These are phyloP conservation scores for Ganoderma boninense DNA, from an alignment of 1,284 basidiomycete species.

Conservation along the genomic window DNA sequence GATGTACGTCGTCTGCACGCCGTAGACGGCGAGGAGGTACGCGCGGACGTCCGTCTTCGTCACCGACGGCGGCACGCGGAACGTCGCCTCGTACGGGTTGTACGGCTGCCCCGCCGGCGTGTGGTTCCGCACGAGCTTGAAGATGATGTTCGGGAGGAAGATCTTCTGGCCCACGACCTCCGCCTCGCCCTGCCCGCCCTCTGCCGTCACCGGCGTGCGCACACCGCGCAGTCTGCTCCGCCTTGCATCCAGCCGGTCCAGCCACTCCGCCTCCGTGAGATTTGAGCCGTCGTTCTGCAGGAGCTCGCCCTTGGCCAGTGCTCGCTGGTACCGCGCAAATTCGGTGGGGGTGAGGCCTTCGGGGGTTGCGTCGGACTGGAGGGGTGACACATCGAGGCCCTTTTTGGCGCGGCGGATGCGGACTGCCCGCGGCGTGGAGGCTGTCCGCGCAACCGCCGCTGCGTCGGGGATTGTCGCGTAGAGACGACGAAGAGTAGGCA, in stretches of 20 bases:
- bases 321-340: slow-evolving; percentile 64
- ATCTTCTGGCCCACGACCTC: slow-evolving; percentile 81
- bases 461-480: slow-evolving; percentile 59
- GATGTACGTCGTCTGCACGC: slow-evolving; percentile 90
- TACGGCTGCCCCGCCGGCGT: slow-evolving; percentile 83
- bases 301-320: slow-evolving; percentile 60
- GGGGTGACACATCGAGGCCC: slow-evolving; percentile 45
- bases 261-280: slow-evolving; percentile 63
- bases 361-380: slow-evolving; percentile 58
- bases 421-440: slow-evolving; percentile 75
- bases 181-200: slow-evolving; percentile 68
- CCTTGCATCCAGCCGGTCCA: slow-evolving; percentile 59
- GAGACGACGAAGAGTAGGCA: slow-evolving; percentile 48
- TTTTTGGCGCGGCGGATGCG: slow-evolving; percentile 70
- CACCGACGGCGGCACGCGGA: slow-evolving; percentile 85
- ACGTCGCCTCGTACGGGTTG: slow-evolving; percentile 95
- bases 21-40: slow-evolving; percentile 86
- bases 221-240: slow-evolving; percentile 75
- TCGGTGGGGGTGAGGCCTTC: slow-evolving; percentile 70
- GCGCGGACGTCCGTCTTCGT: slow-evolving; percentile 93
- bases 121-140: slow-evolving; percentile 87
- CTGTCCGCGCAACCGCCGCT: slow-evolving; percentile 66
- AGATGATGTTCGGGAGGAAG: slow-evolving; percentile 89
- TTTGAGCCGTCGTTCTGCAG: slow-evolving; percentile 48
- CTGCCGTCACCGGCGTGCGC: slow-evolving; percentile 48